phyloP scores from a whole-genome alignment of 2,329 filamentous ascomycete genomes.

The Xylariaceae sp. region DNA sequence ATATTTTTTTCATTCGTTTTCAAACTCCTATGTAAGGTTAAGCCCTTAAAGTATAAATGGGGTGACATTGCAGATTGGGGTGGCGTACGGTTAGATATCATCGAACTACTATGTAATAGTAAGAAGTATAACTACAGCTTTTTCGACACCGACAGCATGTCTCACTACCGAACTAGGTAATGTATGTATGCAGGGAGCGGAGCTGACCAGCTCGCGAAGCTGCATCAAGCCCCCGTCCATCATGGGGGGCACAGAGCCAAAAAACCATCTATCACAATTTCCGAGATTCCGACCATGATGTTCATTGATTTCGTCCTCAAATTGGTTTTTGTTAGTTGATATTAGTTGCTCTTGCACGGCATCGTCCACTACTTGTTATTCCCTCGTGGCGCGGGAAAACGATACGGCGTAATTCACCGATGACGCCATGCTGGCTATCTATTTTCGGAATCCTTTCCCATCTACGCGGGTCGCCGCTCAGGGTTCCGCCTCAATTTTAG shows the following conservation, averaged over 20 bases:
- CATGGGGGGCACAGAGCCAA: background rate
- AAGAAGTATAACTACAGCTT: too few relatives aligned
- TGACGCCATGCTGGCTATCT: conserved; percentile 14
- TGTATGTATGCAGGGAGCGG: too few relatives aligned
- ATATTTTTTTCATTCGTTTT: too few relatives aligned
- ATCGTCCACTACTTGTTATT: background rate
- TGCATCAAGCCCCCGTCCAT: background rate
- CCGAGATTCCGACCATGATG: background rate
- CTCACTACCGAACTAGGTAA: background rate
- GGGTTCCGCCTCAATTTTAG: conserved; percentile 20
- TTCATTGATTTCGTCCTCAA: background rate
- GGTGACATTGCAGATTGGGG: too few relatives aligned
- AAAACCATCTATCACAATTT: background rate
- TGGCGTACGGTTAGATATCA: too few relatives aligned
- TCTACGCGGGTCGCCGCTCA: conserved; percentile 9
- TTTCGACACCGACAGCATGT: background rate
- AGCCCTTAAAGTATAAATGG: too few relatives aligned
- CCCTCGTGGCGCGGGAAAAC: conserved; percentile 6
- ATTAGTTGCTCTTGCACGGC: background rate
- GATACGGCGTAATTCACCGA: conserved; percentile 12
- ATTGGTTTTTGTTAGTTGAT: background rate
- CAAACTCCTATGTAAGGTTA: too few relatives aligned
- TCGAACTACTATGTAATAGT: too few relatives aligned
- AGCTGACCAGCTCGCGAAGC: background rate
- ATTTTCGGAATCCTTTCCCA: conserved; percentile 15